Evolutionary conservation across 2,329 filamentous ascomycete genomes (phyloP).

Genomic region (Sarocladium oryzae): DNA sequence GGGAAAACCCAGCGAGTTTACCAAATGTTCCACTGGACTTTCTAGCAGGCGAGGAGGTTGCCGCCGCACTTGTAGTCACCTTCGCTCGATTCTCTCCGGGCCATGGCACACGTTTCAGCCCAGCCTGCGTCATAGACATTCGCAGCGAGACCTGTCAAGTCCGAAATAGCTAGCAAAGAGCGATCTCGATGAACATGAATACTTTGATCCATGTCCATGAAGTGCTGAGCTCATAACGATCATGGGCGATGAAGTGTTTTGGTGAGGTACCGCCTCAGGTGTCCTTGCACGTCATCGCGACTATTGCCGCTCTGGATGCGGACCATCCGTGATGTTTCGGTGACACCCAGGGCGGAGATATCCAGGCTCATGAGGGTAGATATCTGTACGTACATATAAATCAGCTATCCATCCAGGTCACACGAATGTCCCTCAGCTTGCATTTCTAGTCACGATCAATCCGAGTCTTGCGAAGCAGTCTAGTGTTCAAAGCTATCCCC

Average conservation of each 20-base stretch:
- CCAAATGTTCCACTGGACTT: background rate
- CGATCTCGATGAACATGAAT: background rate
- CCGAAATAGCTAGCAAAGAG: background rate
- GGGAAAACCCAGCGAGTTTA: no score
- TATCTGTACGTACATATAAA: background rate
- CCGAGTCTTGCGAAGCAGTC: no score
- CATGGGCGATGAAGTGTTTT: no score
- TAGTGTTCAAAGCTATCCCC: no score
- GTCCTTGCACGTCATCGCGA: background rate
- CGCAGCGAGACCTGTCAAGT: background rate
- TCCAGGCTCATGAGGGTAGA: no score
- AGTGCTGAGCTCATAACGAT: no score
- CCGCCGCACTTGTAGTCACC: background rate
- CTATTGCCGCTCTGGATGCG: background rate
- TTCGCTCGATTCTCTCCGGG: constrained; percentile 2
- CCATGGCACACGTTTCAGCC: background rate
- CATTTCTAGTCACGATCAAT: background rate
- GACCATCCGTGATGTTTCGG: background rate
- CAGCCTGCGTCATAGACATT: background rate
- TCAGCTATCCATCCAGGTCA: background rate
- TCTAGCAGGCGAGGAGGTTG: background rate
- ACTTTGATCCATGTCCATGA: no score
- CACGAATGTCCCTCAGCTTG: background rate
- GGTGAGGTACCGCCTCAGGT: no score
- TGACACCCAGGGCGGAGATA: no score